Base-by-base conservation (phyloP, 192 early-diverging fungal genomes). In the Physocladia obscura region DNA sequence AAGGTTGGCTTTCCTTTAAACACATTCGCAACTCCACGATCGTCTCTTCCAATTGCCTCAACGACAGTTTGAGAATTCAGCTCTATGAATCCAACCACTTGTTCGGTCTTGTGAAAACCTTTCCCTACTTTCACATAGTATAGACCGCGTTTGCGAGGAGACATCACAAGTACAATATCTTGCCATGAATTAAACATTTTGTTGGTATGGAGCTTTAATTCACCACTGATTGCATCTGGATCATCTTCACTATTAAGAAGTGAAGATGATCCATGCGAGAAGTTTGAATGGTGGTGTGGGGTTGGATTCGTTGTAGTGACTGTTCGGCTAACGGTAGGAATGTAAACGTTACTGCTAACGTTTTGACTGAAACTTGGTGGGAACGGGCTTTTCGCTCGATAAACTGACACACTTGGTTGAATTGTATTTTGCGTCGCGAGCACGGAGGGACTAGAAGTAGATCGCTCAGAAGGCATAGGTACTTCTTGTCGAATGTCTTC, bases 1-100 rank as follows among this genome's bases (percentile, higher is more conserved):
- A 68, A 68, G 1, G 54, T 56, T 11, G 50, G 50, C 29, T 56
- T 54, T 38, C 52, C 52, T 35, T 37, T 26, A 36, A 68, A 68
- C 21, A 40, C 54, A 57, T 37, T 54, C 5, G 51, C 50, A 1
- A 56, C 35, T 24, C 51, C 35, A 1, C 54, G 24, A 15, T 58
- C 29, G 6, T 67, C 50, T 17, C 34, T 59, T 36, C 47, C 63
- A 50, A 67, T 31, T 11, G 26, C 34, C n/a, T 67, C 63, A 6
- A 49, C 52, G 8, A 26, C 31, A 2, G 65, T 56, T 13, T 37
- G 38, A 29, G 11, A 24, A 29, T 54, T 68, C 31, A 68, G 21
- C 31, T 68, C 65, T 51, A 68, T 68, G 37, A 68, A 68, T 19
- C 65, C 65, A 68, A 68, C 65, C 11, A 68, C 65, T 68, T 68